A percentile compares a stretch with the other conserved stretches of the same genome.
phyloP scores from a whole-genome alignment of 2,329 filamentous ascomycete genomes.

The Atkinsonella texensis region DNA sequence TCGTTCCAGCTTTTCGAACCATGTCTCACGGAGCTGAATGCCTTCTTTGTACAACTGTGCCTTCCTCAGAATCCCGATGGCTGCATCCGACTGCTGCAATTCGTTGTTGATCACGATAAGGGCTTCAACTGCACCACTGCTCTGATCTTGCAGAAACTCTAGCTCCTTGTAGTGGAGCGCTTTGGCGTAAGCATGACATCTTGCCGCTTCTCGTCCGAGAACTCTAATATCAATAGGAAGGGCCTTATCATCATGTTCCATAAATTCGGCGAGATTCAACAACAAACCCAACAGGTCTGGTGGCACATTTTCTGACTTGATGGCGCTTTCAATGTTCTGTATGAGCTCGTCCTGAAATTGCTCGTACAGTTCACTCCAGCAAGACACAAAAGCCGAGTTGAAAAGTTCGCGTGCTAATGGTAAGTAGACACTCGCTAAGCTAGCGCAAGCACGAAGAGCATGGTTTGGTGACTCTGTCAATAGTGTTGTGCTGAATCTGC shows the following conservation, averaged over 20 bases:
- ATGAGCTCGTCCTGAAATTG: constrained; percentile 96
- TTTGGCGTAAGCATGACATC: constrained; percentile 96
- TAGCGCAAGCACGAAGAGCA: constrained; percentile 83
- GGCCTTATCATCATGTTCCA: constrained; percentile 99
- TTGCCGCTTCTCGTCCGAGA: constrained; percentile 84
- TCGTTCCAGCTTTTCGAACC: constrained; percentile 96
- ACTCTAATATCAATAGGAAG: constrained; percentile 94
- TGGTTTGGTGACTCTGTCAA: constrained; percentile 94
- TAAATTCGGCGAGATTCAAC: constrained; percentile 95
- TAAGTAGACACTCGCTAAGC: constrained; percentile 79
- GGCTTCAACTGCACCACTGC: constrained; percentile 87
- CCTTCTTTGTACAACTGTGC: constrained; percentile 88
- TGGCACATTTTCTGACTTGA: constrained; percentile 90
- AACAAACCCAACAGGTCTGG: constrained; percentile 90
- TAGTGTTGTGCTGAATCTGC: constrained; percentile 88
- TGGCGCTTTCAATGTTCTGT: constrained; percentile 85
- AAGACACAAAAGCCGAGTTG: constrained; percentile 97
- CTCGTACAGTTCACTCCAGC: constrained; percentile 96
- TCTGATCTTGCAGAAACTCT: constrained; percentile 96
- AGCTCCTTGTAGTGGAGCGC: constrained; percentile 97
- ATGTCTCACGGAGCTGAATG: constrained; percentile 91
- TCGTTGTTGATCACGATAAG: constrained; percentile 99
- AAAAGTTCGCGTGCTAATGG: constrained; percentile 89
- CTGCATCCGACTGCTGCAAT: constrained; percentile 94
- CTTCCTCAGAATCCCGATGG: constrained; percentile 92